Percentiles rank a stretch among this genome's conserved stretches.
Evolutionary conservation across 1,139 yeast species (phyloP).

Genomic region (Magnusiomyces clavatus): DNA sequence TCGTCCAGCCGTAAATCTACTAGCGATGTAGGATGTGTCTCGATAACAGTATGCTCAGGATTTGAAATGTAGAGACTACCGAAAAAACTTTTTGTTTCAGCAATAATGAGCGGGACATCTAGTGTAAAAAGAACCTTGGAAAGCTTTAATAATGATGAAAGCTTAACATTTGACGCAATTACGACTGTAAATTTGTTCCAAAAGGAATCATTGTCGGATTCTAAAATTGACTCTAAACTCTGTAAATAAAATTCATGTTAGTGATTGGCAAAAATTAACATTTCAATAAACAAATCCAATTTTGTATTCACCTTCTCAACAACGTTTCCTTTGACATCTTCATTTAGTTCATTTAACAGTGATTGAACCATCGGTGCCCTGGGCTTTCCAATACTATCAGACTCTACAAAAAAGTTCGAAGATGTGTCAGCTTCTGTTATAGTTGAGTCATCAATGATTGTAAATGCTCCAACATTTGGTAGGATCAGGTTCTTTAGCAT

Average conservation of each 20-base stretch:
- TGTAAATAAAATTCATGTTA: not conserved
- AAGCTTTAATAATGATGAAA: conserved; percentile 26
- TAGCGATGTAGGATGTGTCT: conserved; percentile 63
- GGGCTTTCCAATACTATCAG: conserved; percentile 39
- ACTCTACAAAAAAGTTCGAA: conserved; percentile 55
- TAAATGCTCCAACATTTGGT: conserved; percentile 68
- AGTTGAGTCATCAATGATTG: conserved; percentile 44
- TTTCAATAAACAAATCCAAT: too few relatives aligned
- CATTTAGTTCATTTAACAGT: conserved; percentile 50
- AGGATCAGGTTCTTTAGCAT: conserved; percentile 68
- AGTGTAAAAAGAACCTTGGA: conserved; percentile 38
- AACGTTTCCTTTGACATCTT: conserved; percentile 44
- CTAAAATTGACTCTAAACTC: conserved; percentile 3
- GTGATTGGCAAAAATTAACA: not conserved
- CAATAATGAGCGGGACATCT: conserved; percentile 47
- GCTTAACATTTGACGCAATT: conserved; percentile 36
- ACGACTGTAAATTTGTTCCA: conserved; percentile 53
- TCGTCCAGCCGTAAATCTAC: conserved; percentile 62
- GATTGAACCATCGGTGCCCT: conserved; percentile 37
- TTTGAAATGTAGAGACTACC: conserved; percentile 52
- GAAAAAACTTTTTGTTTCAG: conserved; percentile 55
- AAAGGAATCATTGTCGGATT: conserved; percentile 10
- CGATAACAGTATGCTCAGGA: conserved; percentile 59
- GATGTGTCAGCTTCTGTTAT: conserved; percentile 43
- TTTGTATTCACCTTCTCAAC: conserved; percentile 20